Evolutionary conservation across 164 flowering plant species (phyloP).

Genomic region (Sedum album): DNA sequence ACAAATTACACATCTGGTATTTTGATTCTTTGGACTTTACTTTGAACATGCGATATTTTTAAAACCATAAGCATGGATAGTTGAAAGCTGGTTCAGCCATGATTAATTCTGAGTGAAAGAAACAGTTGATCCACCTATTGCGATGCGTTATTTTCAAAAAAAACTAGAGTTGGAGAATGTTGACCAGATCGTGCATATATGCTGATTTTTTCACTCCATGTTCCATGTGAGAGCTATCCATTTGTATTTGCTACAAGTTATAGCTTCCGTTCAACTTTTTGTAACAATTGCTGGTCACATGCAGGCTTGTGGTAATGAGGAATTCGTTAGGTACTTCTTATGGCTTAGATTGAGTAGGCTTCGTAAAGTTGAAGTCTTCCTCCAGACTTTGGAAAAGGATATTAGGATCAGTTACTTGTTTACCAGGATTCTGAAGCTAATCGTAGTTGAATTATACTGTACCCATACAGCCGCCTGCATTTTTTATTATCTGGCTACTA

Average conservation of each 20-base stretch:
- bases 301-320: conserved; percentile 48
- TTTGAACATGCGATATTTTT: not conserved
- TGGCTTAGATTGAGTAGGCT: conserved; percentile 57
- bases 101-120: not conserved
- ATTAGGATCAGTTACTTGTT: conserved; percentile 60
- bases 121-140: not conserved
- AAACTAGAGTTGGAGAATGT: not conserved
- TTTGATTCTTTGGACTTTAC: not conserved
- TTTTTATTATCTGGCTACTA: conserved; percentile 70
- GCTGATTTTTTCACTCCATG: not conserved
- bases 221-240: not conserved
- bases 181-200: not conserved
- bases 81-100: not conserved
- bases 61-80: not conserved
- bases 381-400: conserved; percentile 56
- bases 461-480: conserved; percentile 79
- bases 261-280: not conserved
- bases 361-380: conserved; percentile 38
- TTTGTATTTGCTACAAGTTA: too few relatives aligned
- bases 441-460: conserved; percentile 61
- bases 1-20: not conserved
- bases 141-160: not conserved
- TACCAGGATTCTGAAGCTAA: conserved; percentile 56
- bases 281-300: not conserved
- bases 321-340: conserved; percentile 50